Base-by-base conservation (phyloP, 108 stramenopile species). In the Skeletonema tropicum region DNA sequence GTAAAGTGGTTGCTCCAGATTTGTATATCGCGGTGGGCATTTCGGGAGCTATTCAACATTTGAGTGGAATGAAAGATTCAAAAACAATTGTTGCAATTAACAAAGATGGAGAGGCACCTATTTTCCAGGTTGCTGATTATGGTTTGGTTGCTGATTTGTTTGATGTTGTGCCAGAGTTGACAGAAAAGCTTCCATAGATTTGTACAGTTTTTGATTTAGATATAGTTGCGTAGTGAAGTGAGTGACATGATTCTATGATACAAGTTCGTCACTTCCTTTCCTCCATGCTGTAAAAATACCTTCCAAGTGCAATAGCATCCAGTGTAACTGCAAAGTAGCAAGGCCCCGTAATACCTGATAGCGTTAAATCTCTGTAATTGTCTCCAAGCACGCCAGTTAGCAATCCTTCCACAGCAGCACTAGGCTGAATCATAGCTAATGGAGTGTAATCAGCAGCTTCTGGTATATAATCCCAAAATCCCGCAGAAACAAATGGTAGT, bases 11-110 rank as follows among this genome's bases (percentile, higher is more conserved):
- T 5, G 98, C 99, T 10, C 98, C 98, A 8, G 92, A 97, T 71
- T 81, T 97, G 61, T 98, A 97, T 80, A 89, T 99, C 63, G 96
- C 94, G 29, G 94, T 96, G 31, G 99, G 99, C 49, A 99, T 99
- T 82, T 92, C 90, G n/a, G 99, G 99, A 19, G 99, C 99, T n/a
- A 99, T 99, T 85, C 99, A 99, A 80, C 99, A 99, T 83, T 88
- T 99, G 59, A 85, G 86, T 48, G 99, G 99, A 68, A 99, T 99
- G 99, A 99, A 99, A 76, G 99, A 99, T 84, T 89, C 89, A 77
- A 99, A 99, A 80, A 94, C 93, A 29, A 99, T 99, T 84, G 98
- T 99, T 21, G 98, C 98, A 66, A 98, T 99, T 84, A 99, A 99
- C 81, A 99, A 97, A 79, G 99, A 99, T 89, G 81, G 89, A 31